Evolutionary conservation across 129 eudicot species (phyloP).

Genomic region (Lactuca saligna): DNA sequence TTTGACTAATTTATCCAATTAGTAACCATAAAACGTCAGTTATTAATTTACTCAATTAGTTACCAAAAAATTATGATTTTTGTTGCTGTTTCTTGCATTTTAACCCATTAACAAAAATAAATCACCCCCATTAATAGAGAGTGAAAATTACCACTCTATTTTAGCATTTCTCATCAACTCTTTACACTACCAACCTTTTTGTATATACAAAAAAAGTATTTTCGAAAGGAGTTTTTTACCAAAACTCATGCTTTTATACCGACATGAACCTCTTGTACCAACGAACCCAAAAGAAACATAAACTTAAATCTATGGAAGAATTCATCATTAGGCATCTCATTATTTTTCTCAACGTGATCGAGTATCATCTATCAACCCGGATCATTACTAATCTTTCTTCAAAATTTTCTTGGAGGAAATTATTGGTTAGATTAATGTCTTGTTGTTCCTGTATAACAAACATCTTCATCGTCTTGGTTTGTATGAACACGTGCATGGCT

Average conservation of each 20-base stretch:
- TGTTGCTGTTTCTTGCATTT: too few relatives aligned
- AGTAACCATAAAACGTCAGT: too few relatives aligned
- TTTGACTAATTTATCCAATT: too few relatives aligned
- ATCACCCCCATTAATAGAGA: too few relatives aligned
- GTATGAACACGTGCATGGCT: constrained; percentile 30
- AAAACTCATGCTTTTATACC: constrained; percentile 10
- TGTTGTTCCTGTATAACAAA: constrained; percentile 7
- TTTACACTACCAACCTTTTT: constrained; percentile 14
- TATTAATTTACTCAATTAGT: too few relatives aligned
- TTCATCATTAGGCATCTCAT: not conserved
- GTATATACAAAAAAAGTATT: constrained; percentile 3
- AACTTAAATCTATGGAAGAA: not conserved
- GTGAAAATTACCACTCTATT: not conserved
- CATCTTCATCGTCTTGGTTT: constrained; percentile 18
- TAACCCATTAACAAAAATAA: too few relatives aligned
- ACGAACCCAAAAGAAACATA: not conserved
- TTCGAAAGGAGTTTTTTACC: not conserved
- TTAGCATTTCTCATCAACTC: constrained; percentile 2
- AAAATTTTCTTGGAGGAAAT: not conserved
- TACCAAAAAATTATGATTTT: too few relatives aligned
- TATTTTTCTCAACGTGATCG: not conserved
- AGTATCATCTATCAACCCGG: not conserved
- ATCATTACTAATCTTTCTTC: not conserved
- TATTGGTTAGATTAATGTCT: constrained; percentile 7
- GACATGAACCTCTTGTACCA: not conserved